A percentile compares a stretch with the other conserved stretches of the same genome.
Conservation (phyloP, 805 yeast genomes). For the Pichia sporocuriosa region DNA sequence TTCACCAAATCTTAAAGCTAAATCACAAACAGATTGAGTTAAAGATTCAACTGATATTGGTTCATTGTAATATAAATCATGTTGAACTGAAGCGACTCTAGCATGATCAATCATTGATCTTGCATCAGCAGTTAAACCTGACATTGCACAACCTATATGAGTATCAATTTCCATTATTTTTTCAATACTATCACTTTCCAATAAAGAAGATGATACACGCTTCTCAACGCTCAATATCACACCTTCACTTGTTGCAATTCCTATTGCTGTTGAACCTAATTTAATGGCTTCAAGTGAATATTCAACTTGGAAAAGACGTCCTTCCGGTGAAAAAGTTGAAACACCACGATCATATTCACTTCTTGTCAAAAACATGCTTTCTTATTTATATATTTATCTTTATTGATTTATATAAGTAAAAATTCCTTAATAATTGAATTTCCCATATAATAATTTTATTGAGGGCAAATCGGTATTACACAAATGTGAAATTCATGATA, state of each 20-base stretch:
- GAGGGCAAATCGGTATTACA: neutral
- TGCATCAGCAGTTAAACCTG: conserved; percentile 98
- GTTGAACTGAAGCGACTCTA: conserved; percentile 81
- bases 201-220: conserved; percentile 84
- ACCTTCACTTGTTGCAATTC: conserved; percentile 92
- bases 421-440: neutral
- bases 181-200: conserved; percentile 91
- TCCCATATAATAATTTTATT: neutral
- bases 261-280: conserved; percentile 96
- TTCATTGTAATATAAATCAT: conserved; percentile 85
- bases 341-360: conserved; percentile 99
- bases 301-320: conserved; percentile 95
- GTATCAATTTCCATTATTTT: conserved; percentile 90
- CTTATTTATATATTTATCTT: too few relatives aligned
- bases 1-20: conserved; percentile 94
- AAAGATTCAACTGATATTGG: conserved; percentile 85
- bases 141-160: conserved; percentile 98
- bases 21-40: conserved; percentile 94
- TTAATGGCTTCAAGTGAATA: conserved; percentile 96
- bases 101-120: conserved; percentile 99
- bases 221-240: conserved; percentile 96
- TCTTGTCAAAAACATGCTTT: conserved; percentile 89
- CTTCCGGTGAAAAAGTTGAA: conserved; percentile 97
- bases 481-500: too few relatives aligned
- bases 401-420: neutral